These are phyloP conservation scores for Dictyostelium brefeldianum DNA, from an alignment of 78 protist genomes.

Conservation along the genomic window DNA sequence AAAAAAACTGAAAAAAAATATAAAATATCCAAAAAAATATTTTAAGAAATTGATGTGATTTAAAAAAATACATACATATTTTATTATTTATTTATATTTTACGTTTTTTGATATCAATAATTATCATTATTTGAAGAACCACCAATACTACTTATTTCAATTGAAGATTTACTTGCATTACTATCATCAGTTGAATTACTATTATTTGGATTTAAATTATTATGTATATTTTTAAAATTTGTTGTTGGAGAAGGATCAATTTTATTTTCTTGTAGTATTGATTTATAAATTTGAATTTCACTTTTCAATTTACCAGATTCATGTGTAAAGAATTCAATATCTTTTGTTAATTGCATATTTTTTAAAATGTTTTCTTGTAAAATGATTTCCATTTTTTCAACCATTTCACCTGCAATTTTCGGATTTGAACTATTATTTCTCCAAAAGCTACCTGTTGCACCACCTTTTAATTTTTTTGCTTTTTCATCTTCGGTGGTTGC, in stretches of 20 bases:
- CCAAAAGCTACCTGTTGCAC: conserved; percentile 69
- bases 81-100: no score
- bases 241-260: neutral
- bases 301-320: conserved; percentile 25
- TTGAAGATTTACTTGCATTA: neutral
- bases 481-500: conserved; percentile 61
- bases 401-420: conserved; percentile 75
- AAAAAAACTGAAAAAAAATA: no score
- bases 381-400: conserved; percentile 71
- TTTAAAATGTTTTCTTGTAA: conserved; percentile 68
- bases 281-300: conserved; percentile 10
- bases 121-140: no score
- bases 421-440: no score
- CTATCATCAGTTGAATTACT: neutral
- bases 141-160: no score
- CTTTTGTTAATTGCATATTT: conserved; percentile 57
- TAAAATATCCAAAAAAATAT: no score
- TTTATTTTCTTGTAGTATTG: conserved; percentile 21
- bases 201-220: conserved; percentile 9
- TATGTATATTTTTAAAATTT: conserved; percentile 6
- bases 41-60: no score
- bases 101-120: no score
- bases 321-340: conserved; percentile 22
- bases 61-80: no score
- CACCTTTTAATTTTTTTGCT: conserved; percentile 58